These are phyloP conservation scores for Fragilaria radians DNA, from an alignment of 108 stramenopile species.

Conservation along the genomic window DNA sequence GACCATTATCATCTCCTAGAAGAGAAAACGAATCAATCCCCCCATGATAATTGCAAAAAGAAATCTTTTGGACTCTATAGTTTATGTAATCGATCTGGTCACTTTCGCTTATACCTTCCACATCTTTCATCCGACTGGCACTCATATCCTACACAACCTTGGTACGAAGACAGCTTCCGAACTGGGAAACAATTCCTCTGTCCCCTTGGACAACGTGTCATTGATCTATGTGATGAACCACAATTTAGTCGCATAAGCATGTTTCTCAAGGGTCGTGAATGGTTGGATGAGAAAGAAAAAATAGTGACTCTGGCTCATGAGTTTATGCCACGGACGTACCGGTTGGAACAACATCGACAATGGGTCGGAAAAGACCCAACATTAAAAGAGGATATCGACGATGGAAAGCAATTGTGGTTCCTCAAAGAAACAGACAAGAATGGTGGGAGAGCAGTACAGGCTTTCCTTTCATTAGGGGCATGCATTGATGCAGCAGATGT, in stretches of 20 bases:
- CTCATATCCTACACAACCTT: slow-evolving; percentile 35
- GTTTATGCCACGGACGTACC: slow-evolving; percentile 38
- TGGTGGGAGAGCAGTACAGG: slow-evolving; percentile 28
- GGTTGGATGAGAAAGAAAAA: slow-evolving; percentile 48
- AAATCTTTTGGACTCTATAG: not conserved
- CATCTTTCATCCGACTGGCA: slow-evolving; percentile 19
- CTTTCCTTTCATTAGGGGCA: slow-evolving; percentile 11
- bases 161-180: slow-evolving; percentile 31
- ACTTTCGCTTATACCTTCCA: slow-evolving; percentile 19
- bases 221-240: slow-evolving; percentile 50
- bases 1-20: slow-evolving; percentile 1
- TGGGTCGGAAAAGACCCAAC: slow-evolving; percentile 8
- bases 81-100: slow-evolving; percentile 28
- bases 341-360: slow-evolving; percentile 13
- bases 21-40: not conserved
- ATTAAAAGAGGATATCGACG: slow-evolving; percentile 7
- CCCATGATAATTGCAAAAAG: not conserved
- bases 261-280: slow-evolving; percentile 37
- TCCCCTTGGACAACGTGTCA: slow-evolving; percentile 28
- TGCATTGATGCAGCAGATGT: slow-evolving; percentile 7
- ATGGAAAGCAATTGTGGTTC: slow-evolving; percentile 24
- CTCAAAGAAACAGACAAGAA: slow-evolving; percentile 42
- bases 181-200: slow-evolving; percentile 34
- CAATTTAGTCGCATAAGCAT: slow-evolving; percentile 29
- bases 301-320: slow-evolving; percentile 15